These are phyloP conservation scores for Coemansia sp. DNA, from an alignment of 192 early-diverging fungal species.

Conservation along the genomic window DNA sequence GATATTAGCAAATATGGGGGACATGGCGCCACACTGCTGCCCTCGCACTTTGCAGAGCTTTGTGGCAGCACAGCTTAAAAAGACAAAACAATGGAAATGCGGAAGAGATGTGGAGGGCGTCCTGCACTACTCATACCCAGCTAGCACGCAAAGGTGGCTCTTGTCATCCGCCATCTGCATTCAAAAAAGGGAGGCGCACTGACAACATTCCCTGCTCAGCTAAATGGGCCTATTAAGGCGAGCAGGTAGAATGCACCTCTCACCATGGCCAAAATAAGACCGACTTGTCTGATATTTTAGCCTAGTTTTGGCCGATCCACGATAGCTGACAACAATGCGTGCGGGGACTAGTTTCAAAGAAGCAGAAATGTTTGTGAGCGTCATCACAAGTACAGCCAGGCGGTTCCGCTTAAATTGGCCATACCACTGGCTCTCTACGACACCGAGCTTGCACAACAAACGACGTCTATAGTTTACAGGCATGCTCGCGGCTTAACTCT, in stretches of 20 bases:
- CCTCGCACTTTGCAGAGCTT: not conserved
- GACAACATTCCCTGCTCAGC: not conserved
- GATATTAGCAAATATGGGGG: slow-evolving; percentile 1
- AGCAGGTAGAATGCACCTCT: not conserved
- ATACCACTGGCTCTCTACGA: not conserved
- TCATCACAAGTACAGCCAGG: not conserved
- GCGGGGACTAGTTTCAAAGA: not conserved
- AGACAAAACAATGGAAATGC: not conserved
- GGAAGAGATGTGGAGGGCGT: not conserved
- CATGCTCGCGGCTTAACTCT: not conserved
- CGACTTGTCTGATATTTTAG: not conserved
- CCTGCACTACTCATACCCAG: not conserved
- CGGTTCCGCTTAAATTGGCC: not conserved
- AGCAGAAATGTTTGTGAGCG: not conserved
- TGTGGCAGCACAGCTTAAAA: not conserved
- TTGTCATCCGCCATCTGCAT: not conserved
- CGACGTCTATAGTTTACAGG: not conserved
- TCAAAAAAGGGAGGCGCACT: not conserved
- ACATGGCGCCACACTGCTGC: not conserved
- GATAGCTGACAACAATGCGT: not conserved
- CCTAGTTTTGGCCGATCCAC: not conserved
- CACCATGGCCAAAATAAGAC: not conserved
- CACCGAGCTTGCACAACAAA: not conserved
- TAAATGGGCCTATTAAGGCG: not conserved
- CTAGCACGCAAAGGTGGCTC: not conserved